A percentile compares a stretch with the other conserved stretches of the same genome.
phyloP scores from a whole-genome alignment of 768 basidiomycete genomes.

The Lactarius psammicola region DNA sequence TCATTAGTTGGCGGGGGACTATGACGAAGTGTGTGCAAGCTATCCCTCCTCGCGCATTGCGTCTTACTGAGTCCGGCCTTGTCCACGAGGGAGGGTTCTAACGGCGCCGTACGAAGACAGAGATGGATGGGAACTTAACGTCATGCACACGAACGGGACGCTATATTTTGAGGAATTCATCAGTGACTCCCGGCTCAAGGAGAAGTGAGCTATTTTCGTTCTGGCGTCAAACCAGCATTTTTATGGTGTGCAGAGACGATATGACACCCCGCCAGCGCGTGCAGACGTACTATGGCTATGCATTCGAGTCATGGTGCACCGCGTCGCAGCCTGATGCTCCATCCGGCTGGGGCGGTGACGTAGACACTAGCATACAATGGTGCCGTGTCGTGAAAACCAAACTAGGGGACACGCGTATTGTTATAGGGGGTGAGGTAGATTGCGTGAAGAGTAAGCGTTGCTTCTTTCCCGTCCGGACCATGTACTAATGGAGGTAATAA shows the following conservation, averaged over 20 bases:
- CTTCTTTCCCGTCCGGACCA: not conserved
- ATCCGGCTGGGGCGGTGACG: slow-evolving; percentile 72
- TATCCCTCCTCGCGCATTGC: slow-evolving; percentile 12
- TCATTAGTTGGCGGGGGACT: slow-evolving; percentile 77
- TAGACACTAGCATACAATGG: slow-evolving; percentile 89
- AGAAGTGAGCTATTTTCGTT: slow-evolving; percentile 53
- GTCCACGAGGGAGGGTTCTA: slow-evolving; percentile 61
- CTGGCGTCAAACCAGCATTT: not conserved
- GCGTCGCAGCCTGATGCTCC: slow-evolving; percentile 34
- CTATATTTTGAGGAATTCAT: slow-evolving; percentile 75
- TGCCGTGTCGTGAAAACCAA: slow-evolving; percentile 87
- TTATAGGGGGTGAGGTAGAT: slow-evolving; percentile 91
- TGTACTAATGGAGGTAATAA: slow-evolving; percentile 33
- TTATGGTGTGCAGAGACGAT: slow-evolving; percentile 49
- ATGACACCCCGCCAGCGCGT: slow-evolving; percentile 60
- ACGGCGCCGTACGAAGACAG: slow-evolving; percentile 79
- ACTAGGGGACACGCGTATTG: slow-evolving; percentile 62
- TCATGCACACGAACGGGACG: slow-evolving; percentile 70
- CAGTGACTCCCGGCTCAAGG: slow-evolving; percentile 53
- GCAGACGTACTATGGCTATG: slow-evolving; percentile 80
- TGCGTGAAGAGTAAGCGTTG: slow-evolving; percentile 68
- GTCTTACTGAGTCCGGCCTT: slow-evolving; percentile 25
- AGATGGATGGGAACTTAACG: slow-evolving; percentile 79
- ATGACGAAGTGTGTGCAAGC: slow-evolving; percentile 67
- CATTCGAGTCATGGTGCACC: slow-evolving; percentile 89